These are phyloP conservation scores for Mytilinidion resinicola DNA, from an alignment of 495 filamentous ascomycete genomes.

Conservation along the genomic window DNA sequence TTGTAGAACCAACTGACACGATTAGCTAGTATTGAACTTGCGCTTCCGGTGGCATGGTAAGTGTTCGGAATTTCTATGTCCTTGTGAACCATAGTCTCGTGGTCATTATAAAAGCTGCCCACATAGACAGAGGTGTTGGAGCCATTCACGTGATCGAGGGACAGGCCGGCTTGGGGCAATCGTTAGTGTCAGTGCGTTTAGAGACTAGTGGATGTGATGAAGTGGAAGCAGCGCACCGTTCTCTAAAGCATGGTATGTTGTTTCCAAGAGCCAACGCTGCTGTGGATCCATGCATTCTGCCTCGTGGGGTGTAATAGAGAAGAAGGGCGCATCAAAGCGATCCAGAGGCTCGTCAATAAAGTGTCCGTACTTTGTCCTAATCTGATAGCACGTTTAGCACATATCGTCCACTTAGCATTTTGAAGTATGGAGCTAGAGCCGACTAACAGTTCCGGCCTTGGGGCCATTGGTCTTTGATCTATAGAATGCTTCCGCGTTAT, in stretches of 20 bases:
- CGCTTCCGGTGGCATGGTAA: neutral
- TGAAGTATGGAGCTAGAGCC: neutral
- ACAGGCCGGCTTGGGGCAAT: slow-evolving; percentile 4
- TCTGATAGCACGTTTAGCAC: neutral
- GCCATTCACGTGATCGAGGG: slow-evolving; percentile 1
- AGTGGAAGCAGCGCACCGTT: slow-evolving; percentile 6
- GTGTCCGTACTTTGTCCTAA: neutral
- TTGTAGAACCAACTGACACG: slow-evolving; percentile 8
- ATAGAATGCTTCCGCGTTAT: neutral
- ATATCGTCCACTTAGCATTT: neutral
- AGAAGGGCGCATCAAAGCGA: slow-evolving; percentile 23
- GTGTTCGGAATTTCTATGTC: neutral
- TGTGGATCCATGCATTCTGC: slow-evolving; percentile 15
- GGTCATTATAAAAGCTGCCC: neutral
- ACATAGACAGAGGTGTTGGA: slow-evolving; percentile 10
- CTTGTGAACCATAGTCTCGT: neutral
- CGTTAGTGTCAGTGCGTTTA: neutral
- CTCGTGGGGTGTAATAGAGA: slow-evolving; percentile 12
- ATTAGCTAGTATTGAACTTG: slow-evolving; percentile 1
- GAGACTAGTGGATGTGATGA: neutral
- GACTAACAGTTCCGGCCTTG: neutral
- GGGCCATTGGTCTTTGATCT: neutral
- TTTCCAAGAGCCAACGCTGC: slow-evolving; percentile 14
- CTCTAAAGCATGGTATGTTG: slow-evolving; percentile 11
- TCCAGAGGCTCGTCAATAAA: slow-evolving; percentile 5